These are phyloP conservation scores for Omphalea diandra DNA, from an alignment of 441 rosid species.

Conservation along the genomic window DNA sequence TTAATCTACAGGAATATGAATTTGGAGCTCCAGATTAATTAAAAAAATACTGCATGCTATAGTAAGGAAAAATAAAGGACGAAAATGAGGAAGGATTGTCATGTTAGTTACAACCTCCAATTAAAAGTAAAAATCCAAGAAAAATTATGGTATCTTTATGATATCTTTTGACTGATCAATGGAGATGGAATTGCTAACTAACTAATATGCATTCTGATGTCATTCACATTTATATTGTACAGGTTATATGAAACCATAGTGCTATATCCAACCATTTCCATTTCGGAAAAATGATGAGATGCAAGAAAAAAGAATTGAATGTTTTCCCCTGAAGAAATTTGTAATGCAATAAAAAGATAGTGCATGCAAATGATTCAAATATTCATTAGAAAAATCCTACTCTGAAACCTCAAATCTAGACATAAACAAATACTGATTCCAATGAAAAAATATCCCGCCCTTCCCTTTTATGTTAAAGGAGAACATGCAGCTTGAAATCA, in stretches of 20 bases:
- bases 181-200: neutral
- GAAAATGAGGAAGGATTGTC: neutral
- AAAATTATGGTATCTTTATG: no score
- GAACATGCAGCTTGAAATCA: neutral
- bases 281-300: neutral
- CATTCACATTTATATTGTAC: neutral
- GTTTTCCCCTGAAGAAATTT: no score
- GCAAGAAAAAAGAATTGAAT: no score
- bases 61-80: neutral
- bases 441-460: neutral
- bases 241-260: neutral
- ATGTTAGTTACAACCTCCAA: neutral
- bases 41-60: neutral
- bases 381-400: neutral
- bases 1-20: neutral
- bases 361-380: conserved; percentile 6
- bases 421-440: neutral
- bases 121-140: neutral
- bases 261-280: neutral
- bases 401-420: neutral
- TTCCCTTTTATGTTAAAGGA: neutral
- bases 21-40: neutral
- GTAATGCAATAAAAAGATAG: no score
- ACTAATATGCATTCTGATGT: neutral
- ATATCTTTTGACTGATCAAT: neutral